phyloP scores from a whole-genome alignment of 2,329 filamentous ascomycete genomes.

The Neofusicoccum kwambonambiense region DNA sequence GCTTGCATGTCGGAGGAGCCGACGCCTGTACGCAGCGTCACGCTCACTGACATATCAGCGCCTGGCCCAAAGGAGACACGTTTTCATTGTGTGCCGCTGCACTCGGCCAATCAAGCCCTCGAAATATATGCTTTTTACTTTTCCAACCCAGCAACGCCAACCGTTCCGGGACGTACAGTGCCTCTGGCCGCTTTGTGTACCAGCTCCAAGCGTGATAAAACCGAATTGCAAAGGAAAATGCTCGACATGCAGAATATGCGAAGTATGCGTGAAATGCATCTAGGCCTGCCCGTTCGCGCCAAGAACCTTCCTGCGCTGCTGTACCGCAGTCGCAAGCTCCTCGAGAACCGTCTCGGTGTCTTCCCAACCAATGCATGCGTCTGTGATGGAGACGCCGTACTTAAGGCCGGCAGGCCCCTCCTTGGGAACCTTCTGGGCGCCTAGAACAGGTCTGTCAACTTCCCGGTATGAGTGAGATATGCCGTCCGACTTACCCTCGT shows the following conservation, averaged over 20 bases:
- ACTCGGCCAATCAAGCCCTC: background rate
- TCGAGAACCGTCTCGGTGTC: constrained; percentile 80
- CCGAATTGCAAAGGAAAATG: too few species aligned
- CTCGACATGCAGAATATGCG: background rate
- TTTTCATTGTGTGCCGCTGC: background rate
- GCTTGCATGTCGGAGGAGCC: background rate
- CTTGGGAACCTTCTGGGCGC: constrained; percentile 85
- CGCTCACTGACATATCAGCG: background rate
- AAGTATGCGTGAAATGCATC: background rate
- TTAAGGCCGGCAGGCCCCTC: constrained; percentile 83
- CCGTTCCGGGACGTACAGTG: background rate
- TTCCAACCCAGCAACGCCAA: background rate
- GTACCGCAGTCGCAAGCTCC: constrained; percentile 75
- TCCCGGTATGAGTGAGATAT: background rate
- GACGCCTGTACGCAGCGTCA: background rate
- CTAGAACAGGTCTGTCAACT: constrained; percentile 39
- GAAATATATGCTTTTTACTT: constrained; percentile 3
- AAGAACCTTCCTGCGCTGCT: constrained; percentile 62
- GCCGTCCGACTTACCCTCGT: constrained; percentile 66
- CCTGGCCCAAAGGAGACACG: background rate
- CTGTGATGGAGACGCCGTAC: constrained; percentile 95
- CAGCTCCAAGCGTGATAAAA: background rate
- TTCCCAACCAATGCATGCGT: constrained; percentile 94
- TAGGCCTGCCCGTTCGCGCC: constrained; percentile 32
- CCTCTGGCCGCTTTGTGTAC: background rate